These are phyloP conservation scores for Schizonepeta tenuifolia DNA, from an alignment of 257 asterid genomes.

Conservation along the genomic window DNA sequence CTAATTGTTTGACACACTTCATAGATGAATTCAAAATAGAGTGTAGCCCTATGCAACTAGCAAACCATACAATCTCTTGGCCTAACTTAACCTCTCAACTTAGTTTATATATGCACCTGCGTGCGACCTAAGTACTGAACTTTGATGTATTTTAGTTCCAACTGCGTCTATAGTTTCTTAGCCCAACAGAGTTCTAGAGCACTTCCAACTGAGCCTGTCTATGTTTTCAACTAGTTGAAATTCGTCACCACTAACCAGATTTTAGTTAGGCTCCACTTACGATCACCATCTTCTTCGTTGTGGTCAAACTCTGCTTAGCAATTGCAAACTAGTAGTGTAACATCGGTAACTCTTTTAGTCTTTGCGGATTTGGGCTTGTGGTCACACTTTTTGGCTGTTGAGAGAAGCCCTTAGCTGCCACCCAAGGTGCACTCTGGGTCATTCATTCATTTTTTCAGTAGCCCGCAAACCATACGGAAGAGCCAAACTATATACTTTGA, in stretches of 20 bases:
- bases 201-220: neutral
- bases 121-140: no score
- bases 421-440: neutral
- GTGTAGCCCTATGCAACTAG: no score
- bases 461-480: neutral
- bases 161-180: neutral
- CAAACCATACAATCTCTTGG: no score
- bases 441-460: neutral
- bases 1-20: no score
- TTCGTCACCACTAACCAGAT: neutral
- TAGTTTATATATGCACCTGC: no score
- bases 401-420: neutral
- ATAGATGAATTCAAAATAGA: no score
- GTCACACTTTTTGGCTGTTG: neutral
- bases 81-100: no score
- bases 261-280: neutral
- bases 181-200: neutral
- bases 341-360: neutral
- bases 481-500: neutral
- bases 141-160: neutral
- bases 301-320: neutral
- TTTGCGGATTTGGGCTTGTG: neutral
- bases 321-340: neutral
- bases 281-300: neutral
- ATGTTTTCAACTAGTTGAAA: neutral